Conservation (phyloP, 2,329 filamentous ascomycete genomes). For the Fusarium vanettenii region DNA sequence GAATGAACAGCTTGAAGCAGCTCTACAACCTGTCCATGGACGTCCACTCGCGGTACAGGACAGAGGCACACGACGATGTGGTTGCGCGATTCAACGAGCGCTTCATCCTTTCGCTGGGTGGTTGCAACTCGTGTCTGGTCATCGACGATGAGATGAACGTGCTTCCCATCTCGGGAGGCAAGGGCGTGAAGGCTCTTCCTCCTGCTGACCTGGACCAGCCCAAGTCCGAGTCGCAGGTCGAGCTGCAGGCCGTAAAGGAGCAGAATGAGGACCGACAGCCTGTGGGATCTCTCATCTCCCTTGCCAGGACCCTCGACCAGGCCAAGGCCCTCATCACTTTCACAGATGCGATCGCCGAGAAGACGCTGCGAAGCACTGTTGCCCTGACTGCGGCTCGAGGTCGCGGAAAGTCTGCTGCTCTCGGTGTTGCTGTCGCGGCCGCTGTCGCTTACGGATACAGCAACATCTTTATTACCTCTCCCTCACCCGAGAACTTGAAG, state of each 20-base stretch:
- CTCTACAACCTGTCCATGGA: constrained; percentile 98
- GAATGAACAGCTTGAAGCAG: constrained; percentile 97
- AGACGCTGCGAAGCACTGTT: constrained; percentile 93
- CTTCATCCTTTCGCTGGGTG: constrained; percentile 94
- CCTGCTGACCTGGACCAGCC: constrained; percentile 79
- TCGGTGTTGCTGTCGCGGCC: constrained; percentile 93
- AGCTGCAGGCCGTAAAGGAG: constrained; percentile 89
- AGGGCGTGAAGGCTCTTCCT: constrained; percentile 85
- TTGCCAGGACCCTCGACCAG: constrained; percentile 93
- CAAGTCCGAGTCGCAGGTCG: constrained; percentile 76
- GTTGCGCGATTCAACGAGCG: constrained; percentile 97
- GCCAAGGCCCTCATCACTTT: constrained; percentile 97
- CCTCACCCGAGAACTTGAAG: constrained; percentile 97
- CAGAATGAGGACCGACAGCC: constrained; percentile 86
- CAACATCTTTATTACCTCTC: constrained; percentile 99
- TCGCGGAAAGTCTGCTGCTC: constrained; percentile 94
- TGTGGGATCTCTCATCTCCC: constrained; percentile 82
- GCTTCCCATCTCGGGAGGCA: constrained; percentile 94
- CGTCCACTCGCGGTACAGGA: constrained; percentile 94
- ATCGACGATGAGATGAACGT: constrained; percentile 99
- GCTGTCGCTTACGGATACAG: constrained; percentile 97
- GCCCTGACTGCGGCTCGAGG: constrained; percentile 93
- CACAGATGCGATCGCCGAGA: constrained; percentile 95
- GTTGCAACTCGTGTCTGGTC: constrained; percentile 93
- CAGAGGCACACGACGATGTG: constrained; percentile 95